Percentiles rank a stretch among this genome's conserved stretches.
Evolutionary conservation across 169 alveolate genomes (phyloP).

Genomic region (Plasmodium relictum): DNA sequence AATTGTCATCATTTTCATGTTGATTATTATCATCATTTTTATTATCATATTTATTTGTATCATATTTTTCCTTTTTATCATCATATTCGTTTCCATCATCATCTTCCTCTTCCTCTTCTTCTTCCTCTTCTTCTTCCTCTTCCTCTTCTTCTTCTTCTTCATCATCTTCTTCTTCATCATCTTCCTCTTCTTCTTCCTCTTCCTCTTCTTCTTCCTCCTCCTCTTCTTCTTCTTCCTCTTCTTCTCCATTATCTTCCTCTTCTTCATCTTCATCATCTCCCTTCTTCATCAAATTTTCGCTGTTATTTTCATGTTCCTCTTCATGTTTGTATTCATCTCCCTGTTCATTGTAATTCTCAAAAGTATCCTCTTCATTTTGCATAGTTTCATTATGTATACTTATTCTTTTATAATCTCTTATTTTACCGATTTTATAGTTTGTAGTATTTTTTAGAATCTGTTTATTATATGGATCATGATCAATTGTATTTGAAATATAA

Average conservation of each 20-base stretch:
- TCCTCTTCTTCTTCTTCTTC: constrained; percentile 21
- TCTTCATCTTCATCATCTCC: constrained; percentile 32
- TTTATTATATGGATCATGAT: not conserved
- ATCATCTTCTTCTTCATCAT: constrained; percentile 26
- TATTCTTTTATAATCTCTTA: not conserved
- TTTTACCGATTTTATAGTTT: not conserved
- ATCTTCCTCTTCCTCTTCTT: constrained; percentile 3
- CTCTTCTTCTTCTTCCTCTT: constrained; percentile 11
- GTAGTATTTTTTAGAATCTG: constrained; percentile 4
- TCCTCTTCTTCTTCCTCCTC: constrained; percentile 15
- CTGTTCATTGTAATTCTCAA: not conserved
- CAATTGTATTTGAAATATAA: not conserved
- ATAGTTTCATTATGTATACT: constrained; percentile 7
- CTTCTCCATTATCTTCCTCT: constrained; percentile 28
- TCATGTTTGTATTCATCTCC: not conserved
- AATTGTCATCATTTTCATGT: constrained; percentile 7
- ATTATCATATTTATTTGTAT: not conserved
- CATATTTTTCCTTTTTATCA: not conserved
- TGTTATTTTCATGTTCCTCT: not conserved
- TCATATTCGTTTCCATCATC: constrained; percentile 7
- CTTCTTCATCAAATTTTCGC: not conserved
- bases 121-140: constrained; percentile 14
- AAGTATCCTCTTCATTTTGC: not conserved
- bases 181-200: constrained; percentile 13
- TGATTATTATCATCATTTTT: not conserved